Evolutionary conservation across 2,329 filamentous ascomycete species (phyloP).

Genomic region (Periconia digitata): DNA sequence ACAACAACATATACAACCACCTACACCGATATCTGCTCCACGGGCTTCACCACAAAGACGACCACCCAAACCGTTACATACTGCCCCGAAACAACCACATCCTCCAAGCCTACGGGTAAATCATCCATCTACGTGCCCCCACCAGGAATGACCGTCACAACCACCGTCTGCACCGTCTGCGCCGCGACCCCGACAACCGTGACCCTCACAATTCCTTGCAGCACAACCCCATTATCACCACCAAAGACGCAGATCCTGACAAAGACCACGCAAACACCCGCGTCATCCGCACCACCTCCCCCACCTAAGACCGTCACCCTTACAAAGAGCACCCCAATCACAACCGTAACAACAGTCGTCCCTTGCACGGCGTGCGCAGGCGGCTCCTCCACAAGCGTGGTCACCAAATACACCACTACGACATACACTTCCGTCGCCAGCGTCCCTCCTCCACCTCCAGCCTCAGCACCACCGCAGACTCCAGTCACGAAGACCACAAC

Average conservation of each 20-base stretch:
- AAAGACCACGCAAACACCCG: too few species aligned
- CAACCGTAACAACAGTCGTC: background rate
- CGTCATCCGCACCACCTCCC: background rate
- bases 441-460: background rate
- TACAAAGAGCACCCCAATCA: background rate
- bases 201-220: constrained; percentile 23
- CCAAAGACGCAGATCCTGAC: too few species aligned
- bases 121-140: constrained; percentile 11
- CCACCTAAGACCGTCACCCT: background rate
- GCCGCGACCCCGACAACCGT: constrained; percentile 27
- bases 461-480: background rate
- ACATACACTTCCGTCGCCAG: background rate
- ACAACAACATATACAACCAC: constrained; percentile 29
- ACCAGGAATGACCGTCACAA: constrained; percentile 28
- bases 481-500: background rate
- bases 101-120: background rate
- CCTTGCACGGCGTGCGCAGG: background rate
- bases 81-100: constrained; percentile 12
- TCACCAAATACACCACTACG: background rate
- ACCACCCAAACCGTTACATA: constrained; percentile 29
- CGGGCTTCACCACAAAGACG: constrained; percentile 35
- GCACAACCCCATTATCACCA: too few species aligned
- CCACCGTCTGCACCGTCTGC: constrained; percentile 32
- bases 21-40: constrained; percentile 37
- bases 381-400: background rate